phyloP scores from a whole-genome alignment of 805 yeast species.

The Ogataea zsoltii region DNA sequence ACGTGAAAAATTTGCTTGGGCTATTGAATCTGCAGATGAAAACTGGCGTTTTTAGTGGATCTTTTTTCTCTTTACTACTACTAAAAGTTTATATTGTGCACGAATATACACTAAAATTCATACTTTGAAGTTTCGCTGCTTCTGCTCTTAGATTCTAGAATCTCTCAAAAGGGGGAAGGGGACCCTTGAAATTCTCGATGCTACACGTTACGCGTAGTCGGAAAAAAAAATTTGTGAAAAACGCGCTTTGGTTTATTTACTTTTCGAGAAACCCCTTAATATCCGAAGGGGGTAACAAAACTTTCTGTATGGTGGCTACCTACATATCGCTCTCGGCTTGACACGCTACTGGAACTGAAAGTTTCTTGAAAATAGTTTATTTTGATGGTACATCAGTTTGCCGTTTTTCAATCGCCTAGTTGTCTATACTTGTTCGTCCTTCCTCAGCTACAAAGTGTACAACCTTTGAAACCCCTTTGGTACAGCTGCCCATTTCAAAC shows the following conservation, averaged over 20 bases:
- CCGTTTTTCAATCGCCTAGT: too few relatives aligned
- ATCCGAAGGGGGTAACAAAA: slow-evolving; percentile 1
- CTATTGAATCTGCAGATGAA: slow-evolving; percentile 85
- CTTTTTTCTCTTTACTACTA: background rate
- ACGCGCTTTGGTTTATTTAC: slow-evolving; percentile 5
- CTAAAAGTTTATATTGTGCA: background rate
- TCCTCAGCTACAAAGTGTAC: too few relatives aligned
- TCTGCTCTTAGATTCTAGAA: background rate
- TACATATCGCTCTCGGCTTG: too few relatives aligned
- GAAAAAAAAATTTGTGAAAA: background rate
- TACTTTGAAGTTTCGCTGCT: background rate
- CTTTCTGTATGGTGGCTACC: background rate
- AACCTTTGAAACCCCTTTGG: too few relatives aligned
- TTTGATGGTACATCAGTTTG: too few relatives aligned
- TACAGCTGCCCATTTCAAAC: too few relatives aligned
- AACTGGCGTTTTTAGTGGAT: slow-evolving; percentile 74
- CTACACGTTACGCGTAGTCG: background rate
- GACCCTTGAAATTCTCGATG: background rate
- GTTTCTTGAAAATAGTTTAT: too few relatives aligned
- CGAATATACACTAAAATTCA: background rate
- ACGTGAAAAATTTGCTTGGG: slow-evolving; percentile 94
- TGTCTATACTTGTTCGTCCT: too few relatives aligned
- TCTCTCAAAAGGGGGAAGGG: background rate
- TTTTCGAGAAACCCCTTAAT: background rate
- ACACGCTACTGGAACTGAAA: too few relatives aligned